Percentiles rank a stretch among this genome's conserved stretches.
phyloP scores from a whole-genome alignment of 2,329 filamentous ascomycete genomes.

The Calonectria pseudoturangicola region DNA sequence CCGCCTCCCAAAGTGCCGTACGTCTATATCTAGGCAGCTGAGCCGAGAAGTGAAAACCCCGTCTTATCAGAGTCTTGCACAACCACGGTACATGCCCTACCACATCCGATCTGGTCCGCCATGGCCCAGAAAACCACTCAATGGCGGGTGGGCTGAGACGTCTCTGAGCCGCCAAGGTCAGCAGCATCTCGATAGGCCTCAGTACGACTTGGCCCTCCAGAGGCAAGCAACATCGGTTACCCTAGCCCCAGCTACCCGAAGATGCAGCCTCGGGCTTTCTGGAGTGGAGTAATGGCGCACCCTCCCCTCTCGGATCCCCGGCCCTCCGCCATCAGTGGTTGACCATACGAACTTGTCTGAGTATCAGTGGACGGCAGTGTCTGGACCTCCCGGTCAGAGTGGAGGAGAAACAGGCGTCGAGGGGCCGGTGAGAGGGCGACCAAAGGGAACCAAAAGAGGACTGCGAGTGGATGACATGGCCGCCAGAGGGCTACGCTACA shows the following conservation, averaged over 20 bases:
- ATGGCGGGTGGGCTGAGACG: slow-evolving; percentile 29
- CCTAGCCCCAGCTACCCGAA: slow-evolving; percentile 45
- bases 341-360: slow-evolving; percentile 48
- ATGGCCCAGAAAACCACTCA: slow-evolving; percentile 17
- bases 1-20: background rate
- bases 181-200: slow-evolving; percentile 28
- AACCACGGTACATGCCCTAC: slow-evolving; percentile 34
- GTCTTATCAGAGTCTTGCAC: slow-evolving; percentile 22
- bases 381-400: slow-evolving; percentile 36
- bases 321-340: slow-evolving; percentile 45
- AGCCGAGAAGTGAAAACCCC: background rate
- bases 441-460: slow-evolving; percentile 4
- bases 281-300: slow-evolving; percentile 54
- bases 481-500: slow-evolving; percentile 42
- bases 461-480: slow-evolving; percentile 28
- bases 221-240: slow-evolving; percentile 32
- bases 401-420: slow-evolving; percentile 28
- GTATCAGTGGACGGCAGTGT: slow-evolving; percentile 49
- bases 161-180: slow-evolving; percentile 30
- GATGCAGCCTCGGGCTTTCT: slow-evolving; percentile 49
- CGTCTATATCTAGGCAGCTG: slow-evolving; percentile 23
- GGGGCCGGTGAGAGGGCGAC: slow-evolving; percentile 29
- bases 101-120: slow-evolving; percentile 22
- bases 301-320: slow-evolving; percentile 46
- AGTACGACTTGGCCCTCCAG: slow-evolving; percentile 35